These are phyloP conservation scores for Thermothielavioides terrestris DNA, from an alignment of 495 filamentous ascomycete genomes.

Conservation along the genomic window DNA sequence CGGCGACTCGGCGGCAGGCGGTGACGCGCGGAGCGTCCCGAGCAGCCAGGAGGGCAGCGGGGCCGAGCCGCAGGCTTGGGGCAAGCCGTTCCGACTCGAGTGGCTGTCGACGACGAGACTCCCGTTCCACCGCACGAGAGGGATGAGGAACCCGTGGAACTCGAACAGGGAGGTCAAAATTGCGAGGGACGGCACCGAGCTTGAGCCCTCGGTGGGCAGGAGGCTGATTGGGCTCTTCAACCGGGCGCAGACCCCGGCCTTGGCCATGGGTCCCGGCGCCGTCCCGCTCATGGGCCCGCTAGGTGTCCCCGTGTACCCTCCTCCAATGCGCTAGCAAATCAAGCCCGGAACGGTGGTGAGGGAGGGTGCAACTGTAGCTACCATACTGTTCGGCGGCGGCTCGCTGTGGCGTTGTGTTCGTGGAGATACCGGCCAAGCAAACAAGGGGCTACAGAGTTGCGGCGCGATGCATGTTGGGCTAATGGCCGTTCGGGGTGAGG, in stretches of 20 bases:
- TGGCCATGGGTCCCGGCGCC: slow-evolving; percentile 13
- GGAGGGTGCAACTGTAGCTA: no score
- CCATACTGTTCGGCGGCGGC: no score
- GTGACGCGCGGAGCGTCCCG: slow-evolving; percentile 25
- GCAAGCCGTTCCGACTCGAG: slow-evolving; percentile 85
- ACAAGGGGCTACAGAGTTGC: no score
- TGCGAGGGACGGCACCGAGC: slow-evolving; percentile 87
- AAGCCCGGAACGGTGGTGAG: no score
- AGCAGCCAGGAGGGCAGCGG: slow-evolving; percentile 33
- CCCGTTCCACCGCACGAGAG: slow-evolving; percentile 85
- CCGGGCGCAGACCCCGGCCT: slow-evolving; percentile 36
- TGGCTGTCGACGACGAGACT: slow-evolving; percentile 83
- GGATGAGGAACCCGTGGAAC: slow-evolving; percentile 93
- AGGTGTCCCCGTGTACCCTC: no score
- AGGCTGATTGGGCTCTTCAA: slow-evolving; percentile 75
- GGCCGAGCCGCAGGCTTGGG: slow-evolving; percentile 58
- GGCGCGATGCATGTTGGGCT: no score
- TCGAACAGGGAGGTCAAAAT: slow-evolving; percentile 95
- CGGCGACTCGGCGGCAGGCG: slow-evolving; percentile 23
- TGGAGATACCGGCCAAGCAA: no score
- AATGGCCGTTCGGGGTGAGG: no score
- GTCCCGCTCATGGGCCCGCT: not conserved
- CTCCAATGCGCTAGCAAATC: no score
- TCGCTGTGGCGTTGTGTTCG: no score
- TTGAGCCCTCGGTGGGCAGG: slow-evolving; percentile 76